A percentile compares a stretch with the other conserved stretches of the same genome.
These are phyloP conservation scores for Achaetomium macrosporum DNA, from an alignment of 2,329 filamentous ascomycete genomes.

Conservation along the genomic window DNA sequence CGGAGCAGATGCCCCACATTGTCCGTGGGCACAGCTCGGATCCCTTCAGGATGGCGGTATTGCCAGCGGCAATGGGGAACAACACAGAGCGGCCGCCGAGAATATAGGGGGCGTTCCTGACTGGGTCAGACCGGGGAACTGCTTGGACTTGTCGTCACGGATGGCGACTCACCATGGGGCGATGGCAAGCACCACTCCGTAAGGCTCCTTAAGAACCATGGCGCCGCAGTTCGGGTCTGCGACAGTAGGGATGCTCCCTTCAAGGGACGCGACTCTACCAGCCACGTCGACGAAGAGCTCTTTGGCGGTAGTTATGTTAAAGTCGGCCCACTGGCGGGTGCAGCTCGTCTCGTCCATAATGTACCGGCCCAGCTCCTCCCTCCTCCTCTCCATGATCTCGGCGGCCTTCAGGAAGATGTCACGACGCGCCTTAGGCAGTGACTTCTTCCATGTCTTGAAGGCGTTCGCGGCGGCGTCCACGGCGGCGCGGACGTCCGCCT, in stretches of 20 bases:
- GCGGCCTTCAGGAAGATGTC: conserved; percentile 66
- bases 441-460: conserved; percentile 62
- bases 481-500: conserved; percentile 28
- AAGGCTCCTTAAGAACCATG: conserved; percentile 68
- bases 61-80: conserved; percentile 69
- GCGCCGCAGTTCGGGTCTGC: conserved; percentile 47
- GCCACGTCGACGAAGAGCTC: conserved; percentile 40
- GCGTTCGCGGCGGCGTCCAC: conserved; percentile 53
- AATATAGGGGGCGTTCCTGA: conserved; percentile 53
- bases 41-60: conserved; percentile 68
- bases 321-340: conserved; percentile 34
- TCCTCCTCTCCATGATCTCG: conserved; percentile 54
- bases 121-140: neutral
- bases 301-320: conserved; percentile 35
- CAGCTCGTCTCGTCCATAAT: conserved; percentile 48
- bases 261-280: conserved; percentile 33
- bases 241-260: conserved; percentile 32
- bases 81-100: conserved; percentile 50
- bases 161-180: conserved; percentile 62
- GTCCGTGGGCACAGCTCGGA: conserved; percentile 62
- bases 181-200: conserved; percentile 72
- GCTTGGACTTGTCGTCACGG: neutral
- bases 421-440: conserved; percentile 54
- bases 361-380: conserved; percentile 54
- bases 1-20: conserved; percentile 55